phyloP scores from a whole-genome alignment of 108 stramenopile species.

The Conticribra weissflogii region DNA sequence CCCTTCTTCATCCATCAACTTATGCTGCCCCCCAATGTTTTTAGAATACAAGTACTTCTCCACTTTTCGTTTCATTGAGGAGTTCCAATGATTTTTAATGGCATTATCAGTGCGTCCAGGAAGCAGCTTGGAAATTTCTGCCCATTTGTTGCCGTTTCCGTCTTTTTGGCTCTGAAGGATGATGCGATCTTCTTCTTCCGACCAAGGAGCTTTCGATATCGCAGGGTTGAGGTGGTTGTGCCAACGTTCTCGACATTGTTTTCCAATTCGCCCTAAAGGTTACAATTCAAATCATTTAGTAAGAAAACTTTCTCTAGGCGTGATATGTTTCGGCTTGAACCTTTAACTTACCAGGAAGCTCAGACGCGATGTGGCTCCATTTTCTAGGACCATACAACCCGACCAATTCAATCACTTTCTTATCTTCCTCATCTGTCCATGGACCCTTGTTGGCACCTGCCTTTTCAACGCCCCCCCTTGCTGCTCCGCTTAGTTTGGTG shows the following conservation, averaged over 20 bases:
- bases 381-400: conserved; percentile 70
- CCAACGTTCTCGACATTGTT: conserved; percentile 85
- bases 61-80: conserved; percentile 74
- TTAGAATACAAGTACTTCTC: conserved; percentile 74
- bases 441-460: conserved; percentile 49
- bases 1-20: conserved; percentile 51
- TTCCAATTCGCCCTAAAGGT: conserved; percentile 65
- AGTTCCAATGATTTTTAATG: conserved; percentile 87
- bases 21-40: conserved; percentile 57
- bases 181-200: conserved; percentile 59
- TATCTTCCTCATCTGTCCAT: conserved; percentile 85
- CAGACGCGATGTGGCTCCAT: conserved; percentile 81
- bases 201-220: conserved; percentile 72
- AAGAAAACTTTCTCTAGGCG: too few species aligned
- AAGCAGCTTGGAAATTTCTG: conserved; percentile 76
- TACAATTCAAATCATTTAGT: too few species aligned
- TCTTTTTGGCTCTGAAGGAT: conserved; percentile 65
- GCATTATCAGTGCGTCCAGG: conserved; percentile 83
- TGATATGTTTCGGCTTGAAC: too few species aligned
- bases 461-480: conserved; percentile 41
- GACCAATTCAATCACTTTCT: conserved; percentile 61
- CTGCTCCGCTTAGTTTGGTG: conserved; percentile 26
- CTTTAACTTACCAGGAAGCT: conserved; percentile 59
- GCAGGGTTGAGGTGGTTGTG: conserved; percentile 75
- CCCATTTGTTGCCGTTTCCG: conserved; percentile 72